phyloP scores from a whole-genome alignment of 306 rosid species.

The Heteromeles arbutifolia region DNA sequence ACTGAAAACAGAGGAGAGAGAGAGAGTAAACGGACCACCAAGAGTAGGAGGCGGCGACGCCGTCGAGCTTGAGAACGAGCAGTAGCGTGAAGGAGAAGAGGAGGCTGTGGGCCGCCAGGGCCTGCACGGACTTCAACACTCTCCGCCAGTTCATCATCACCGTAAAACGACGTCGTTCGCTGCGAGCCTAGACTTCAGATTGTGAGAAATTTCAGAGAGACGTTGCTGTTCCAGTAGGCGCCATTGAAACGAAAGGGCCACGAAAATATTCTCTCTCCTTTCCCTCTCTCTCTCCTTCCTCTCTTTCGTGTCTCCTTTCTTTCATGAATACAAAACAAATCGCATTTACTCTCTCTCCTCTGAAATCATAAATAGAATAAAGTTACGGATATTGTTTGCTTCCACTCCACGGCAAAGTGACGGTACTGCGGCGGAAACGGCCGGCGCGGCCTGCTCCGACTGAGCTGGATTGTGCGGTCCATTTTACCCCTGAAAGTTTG shows the following conservation, averaged over 20 bases:
- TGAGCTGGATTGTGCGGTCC: not conserved
- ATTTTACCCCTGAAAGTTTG: not conserved
- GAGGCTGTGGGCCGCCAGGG: conserved; percentile 69
- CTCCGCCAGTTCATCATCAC: conserved; percentile 78
- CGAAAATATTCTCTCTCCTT: not conserved
- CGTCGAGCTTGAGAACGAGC: conserved; percentile 92
- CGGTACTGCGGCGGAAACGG: not conserved
- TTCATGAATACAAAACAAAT: not conserved
- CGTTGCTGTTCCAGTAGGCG: conserved; percentile 1
- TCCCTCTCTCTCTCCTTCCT: not conserved
- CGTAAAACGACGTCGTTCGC: not conserved
- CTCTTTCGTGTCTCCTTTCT: not conserved
- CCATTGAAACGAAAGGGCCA: conserved; percentile 3
- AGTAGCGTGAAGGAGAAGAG: conserved; percentile 75
- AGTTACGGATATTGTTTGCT: conserved; percentile 1
- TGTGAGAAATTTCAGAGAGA: not conserved
- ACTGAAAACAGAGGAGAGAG: not conserved
- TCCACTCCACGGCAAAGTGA: conserved; percentile 18
- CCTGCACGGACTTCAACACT: conserved; percentile 84
- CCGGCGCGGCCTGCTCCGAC: not conserved
- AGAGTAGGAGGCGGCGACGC: conserved; percentile 47
- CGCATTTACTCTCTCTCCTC: not conserved
- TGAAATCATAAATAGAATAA: not conserved
- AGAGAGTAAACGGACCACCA: conserved; percentile 73
- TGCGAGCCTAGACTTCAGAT: not conserved